Percentiles rank a stretch among this genome's conserved stretches.
Conservation (phyloP, 495 filamentous ascomycete genomes). For the Annulohypoxylon moriforme region DNA sequence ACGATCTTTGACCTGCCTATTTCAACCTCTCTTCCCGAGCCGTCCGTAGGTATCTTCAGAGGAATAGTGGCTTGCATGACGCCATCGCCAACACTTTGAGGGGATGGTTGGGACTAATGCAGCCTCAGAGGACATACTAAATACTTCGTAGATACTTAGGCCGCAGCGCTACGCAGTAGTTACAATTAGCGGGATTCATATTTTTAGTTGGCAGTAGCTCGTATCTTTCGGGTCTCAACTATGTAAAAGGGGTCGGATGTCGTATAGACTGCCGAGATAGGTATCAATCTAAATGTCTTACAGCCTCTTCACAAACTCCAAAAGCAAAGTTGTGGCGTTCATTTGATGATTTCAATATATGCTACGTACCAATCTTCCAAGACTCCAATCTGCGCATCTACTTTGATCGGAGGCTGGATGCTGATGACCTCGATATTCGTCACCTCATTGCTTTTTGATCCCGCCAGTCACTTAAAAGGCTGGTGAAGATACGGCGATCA, state of each 20-base stretch:
- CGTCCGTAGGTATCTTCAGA: background rate
- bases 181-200: background rate
- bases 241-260: background rate
- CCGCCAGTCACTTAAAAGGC: background rate
- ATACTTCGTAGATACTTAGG: background rate
- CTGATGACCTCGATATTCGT: background rate
- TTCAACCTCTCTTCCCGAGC: slow-evolving; percentile 9
- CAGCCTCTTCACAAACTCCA: background rate
- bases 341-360: background rate
- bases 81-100: background rate
- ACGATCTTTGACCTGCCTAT: slow-evolving; percentile 6
- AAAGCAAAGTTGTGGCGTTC: background rate
- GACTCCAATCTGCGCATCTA: background rate
- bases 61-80: background rate
- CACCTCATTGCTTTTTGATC: background rate
- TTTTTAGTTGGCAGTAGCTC: background rate
- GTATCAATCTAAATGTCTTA: background rate
- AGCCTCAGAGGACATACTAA: background rate
- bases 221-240: background rate
- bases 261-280: background rate
- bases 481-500: background rate
- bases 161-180: background rate
- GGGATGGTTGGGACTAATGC: background rate
- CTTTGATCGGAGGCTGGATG: background rate
- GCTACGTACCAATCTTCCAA: background rate